Conservation (phyloP, 1,139 yeast species). For the Geotrichum carabidarum region DNA sequence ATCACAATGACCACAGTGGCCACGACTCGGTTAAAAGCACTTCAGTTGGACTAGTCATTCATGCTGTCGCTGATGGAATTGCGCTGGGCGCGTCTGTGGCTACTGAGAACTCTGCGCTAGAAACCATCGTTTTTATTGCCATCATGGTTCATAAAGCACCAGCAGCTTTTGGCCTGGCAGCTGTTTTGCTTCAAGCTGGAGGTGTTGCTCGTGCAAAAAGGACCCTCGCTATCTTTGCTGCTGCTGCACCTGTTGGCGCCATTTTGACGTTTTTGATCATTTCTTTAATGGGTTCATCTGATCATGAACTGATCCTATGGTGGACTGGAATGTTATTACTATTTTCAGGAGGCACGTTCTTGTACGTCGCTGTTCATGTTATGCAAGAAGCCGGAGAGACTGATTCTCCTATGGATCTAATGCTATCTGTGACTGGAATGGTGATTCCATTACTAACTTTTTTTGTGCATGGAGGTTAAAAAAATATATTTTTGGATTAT, state of each 20-base stretch:
- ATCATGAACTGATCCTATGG: constrained; percentile 34
- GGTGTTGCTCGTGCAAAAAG: constrained; percentile 36
- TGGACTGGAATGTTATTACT: constrained; percentile 51
- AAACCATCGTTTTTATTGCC: constrained; percentile 52
- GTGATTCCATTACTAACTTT: constrained; percentile 34
- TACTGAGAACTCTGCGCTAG: constrained; percentile 44
- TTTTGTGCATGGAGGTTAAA: constrained; percentile 32
- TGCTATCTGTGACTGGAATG: constrained; percentile 34
- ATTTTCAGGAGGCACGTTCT: constrained; percentile 68
- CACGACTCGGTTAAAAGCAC: constrained; percentile 28
- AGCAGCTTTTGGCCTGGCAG: constrained; percentile 62
- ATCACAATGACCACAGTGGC: not conserved
- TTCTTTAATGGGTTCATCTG: constrained; percentile 33
- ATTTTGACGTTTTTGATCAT: constrained; percentile 45
- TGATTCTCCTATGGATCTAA: constrained; percentile 22
- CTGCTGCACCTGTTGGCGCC: constrained; percentile 52
- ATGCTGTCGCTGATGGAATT: constrained; percentile 70
- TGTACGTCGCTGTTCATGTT: constrained; percentile 65
- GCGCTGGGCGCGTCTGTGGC: constrained; percentile 61
- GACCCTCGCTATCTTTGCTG: constrained; percentile 47
- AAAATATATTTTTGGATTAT: too few relatives aligned
- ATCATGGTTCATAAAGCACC: constrained; percentile 71
- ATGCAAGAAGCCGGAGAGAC: constrained; percentile 35
- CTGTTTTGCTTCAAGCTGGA: constrained; percentile 47
- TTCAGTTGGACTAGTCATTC: constrained; percentile 60